Evolutionary conservation across 2,329 filamentous ascomycete genomes (phyloP).

Genomic region (Leptosphaerulina australis): DNA sequence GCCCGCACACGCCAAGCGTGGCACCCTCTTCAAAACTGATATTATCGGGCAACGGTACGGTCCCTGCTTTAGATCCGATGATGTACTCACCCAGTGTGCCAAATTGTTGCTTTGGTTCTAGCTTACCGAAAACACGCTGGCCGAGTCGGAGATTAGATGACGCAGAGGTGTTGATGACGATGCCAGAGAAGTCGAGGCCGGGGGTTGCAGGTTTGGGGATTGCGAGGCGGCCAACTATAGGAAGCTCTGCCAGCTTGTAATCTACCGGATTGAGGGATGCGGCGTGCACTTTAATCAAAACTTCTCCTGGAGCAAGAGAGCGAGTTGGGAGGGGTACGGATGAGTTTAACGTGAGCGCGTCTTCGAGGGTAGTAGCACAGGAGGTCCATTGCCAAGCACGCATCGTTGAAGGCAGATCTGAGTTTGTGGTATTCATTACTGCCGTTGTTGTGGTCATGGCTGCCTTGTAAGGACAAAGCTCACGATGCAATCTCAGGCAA

Average conservation of each 20-base stretch:
- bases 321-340: constrained; percentile 15
- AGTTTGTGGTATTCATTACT: background rate
- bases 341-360: constrained; percentile 18
- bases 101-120: constrained; percentile 31
- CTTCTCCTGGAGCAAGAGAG: constrained; percentile 18
- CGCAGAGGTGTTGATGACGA: constrained; percentile 14
- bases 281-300: constrained; percentile 22
- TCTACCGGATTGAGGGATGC: constrained; percentile 35
- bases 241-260: constrained; percentile 30
- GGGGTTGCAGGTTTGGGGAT: constrained; percentile 32
- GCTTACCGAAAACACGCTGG: constrained; percentile 31
- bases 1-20: constrained; percentile 28
- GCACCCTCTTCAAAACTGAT: constrained; percentile 23
- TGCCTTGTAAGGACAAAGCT: too few relatives aligned
- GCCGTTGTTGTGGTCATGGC: constrained; percentile 2
- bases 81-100: constrained; percentile 31
- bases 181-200: constrained; percentile 29
- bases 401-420: constrained; percentile 26
- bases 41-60: constrained; percentile 24
- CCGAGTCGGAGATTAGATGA: constrained; percentile 16
- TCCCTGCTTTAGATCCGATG: constrained; percentile 26
- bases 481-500: too few relatives aligned
- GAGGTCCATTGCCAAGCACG: constrained; percentile 33
- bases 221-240: constrained; percentile 24
- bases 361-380: constrained; percentile 21